These are phyloP conservation scores for Sporothrix dimorphospora DNA, from an alignment of 2,329 filamentous ascomycete species.

Conservation along the genomic window DNA sequence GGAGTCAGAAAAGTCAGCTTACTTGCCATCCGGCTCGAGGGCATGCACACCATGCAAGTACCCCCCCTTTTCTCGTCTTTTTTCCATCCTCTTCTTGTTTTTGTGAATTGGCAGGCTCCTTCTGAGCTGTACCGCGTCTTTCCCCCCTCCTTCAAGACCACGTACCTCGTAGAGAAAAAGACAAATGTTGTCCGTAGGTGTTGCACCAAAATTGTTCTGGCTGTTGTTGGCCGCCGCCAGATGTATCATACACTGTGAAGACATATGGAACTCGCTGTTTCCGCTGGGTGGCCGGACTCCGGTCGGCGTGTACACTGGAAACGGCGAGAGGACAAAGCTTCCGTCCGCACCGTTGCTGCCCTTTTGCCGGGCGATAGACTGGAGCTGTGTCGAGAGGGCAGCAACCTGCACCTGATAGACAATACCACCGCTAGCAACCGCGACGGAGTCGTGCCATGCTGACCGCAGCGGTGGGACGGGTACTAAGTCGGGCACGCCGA, in stretches of 20 bases:
- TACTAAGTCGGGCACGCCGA: constrained; percentile 38
- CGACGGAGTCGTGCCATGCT: constrained; percentile 55
- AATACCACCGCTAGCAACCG: constrained; percentile 45
- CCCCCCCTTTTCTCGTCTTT: background rate
- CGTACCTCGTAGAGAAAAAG: constrained; percentile 59
- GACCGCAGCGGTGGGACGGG: constrained; percentile 49
- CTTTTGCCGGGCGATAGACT: constrained; percentile 39
- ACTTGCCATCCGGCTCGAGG: background rate
- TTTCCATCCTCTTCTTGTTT: background rate
- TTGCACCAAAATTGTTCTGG: constrained; percentile 36
- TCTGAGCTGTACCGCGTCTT: background rate
- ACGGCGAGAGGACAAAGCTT: constrained; percentile 43
- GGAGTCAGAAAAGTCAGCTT: background rate
- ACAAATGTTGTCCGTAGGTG: constrained; percentile 48
- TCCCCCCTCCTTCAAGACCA: background rate
- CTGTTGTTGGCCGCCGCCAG: constrained; percentile 41
- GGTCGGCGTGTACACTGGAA: constrained; percentile 46
- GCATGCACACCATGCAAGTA: background rate
- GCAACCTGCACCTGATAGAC: constrained; percentile 49
- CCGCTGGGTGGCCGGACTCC: constrained; percentile 44
- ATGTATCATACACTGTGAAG: constrained; percentile 50
- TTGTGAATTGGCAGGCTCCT: background rate
- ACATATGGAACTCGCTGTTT: constrained; percentile 46
- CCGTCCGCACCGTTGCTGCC: constrained; percentile 31
- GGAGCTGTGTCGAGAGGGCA: constrained; percentile 50